Percentiles rank a stretch among this genome's conserved stretches.
These are phyloP conservation scores for Phlebiopsis flavidoalba DNA, from an alignment of 768 basidiomycete genomes.

Conservation along the genomic window DNA sequence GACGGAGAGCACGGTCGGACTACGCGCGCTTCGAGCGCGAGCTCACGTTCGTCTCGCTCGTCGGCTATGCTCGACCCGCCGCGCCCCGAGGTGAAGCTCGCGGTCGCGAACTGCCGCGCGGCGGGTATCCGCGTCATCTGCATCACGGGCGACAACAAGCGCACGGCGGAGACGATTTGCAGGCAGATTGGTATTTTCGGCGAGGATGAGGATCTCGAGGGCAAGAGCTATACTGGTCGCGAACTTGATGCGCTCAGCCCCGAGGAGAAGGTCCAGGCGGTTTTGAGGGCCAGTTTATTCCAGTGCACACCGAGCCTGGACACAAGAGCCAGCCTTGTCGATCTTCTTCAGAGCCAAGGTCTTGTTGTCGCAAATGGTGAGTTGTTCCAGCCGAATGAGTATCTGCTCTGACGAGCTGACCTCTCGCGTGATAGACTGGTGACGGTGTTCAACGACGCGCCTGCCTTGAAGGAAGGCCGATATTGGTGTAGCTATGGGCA, in stretches of 20 bases:
- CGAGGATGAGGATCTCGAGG: slow-evolving; percentile 81
- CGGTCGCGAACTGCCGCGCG: slow-evolving; percentile 85
- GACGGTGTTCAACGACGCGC: slow-evolving; percentile 99
- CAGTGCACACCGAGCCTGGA: too few relatives aligned
- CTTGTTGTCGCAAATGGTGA: slow-evolving; percentile 94
- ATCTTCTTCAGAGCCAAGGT: slow-evolving; percentile 86
- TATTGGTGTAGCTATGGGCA: slow-evolving; percentile 98
- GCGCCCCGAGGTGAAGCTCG: slow-evolving; percentile 83
- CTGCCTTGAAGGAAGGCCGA: slow-evolving; percentile 95
- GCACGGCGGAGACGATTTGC: slow-evolving; percentile 96
- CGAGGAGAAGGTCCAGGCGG: slow-evolving; percentile 80
- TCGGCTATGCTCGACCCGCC: slow-evolving; percentile 98
- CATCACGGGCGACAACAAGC: slow-evolving; percentile 97
- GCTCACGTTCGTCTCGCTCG: slow-evolving; percentile 90
- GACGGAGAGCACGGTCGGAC: slow-evolving; percentile 69
- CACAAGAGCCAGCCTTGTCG: slow-evolving; percentile 58
- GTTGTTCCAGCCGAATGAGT: slow-evolving; percentile 16
- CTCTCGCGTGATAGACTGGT: slow-evolving; percentile 55
- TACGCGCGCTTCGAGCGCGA: slow-evolving; percentile 89
- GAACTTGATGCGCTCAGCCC: slow-evolving; percentile 81
- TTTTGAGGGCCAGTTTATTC: slow-evolving; percentile 86
- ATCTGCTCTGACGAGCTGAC: not conserved
- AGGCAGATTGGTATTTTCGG: slow-evolving; percentile 92
- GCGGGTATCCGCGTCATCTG: slow-evolving; percentile 96
- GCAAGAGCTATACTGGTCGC: slow-evolving; percentile 92